Base-by-base conservation (phyloP, 1,284 basidiomycete species). In the Malassezia cuniculi region DNA sequence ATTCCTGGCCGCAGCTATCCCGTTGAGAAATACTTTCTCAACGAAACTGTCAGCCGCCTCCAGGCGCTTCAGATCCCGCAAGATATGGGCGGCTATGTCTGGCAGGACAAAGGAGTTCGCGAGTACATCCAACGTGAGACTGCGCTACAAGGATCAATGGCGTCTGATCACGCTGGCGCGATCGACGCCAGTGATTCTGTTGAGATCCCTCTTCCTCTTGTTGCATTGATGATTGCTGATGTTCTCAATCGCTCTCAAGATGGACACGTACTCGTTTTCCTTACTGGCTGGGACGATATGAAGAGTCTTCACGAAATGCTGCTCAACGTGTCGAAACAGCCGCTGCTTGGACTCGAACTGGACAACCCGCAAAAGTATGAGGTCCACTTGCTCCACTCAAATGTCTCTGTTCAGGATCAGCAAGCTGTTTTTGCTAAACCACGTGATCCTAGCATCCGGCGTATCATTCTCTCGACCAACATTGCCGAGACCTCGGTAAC, bases 211-310 rank as follows among this genome's bases (percentile, higher is more conserved):
- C 78, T 78, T 48, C 78, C 82, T 15, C 72, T 94, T 18, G 76
- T 93, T 33, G 83, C 82, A 16, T 76, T 86, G 25, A 80, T 81
- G 27, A 76, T 94, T 52, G 76, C 82, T 0, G 78, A 85, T 61
- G 81, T 87, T 25, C 67, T 93, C 21, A 71, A 75, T 36, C 75
- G 73, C 33, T 81, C 85, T 0, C 72, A 79, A 21, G 81, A 84
- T 22, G 87, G 87, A 1, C 86, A 94, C 60, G 81, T 90, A 26
- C 75, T 93, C 29, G 85, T 90, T 19, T 94, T 94, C 72, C 68
- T 89, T 18, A 82, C 85, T 9, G 85, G 85, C 9, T 85, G 82
- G 82, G 86, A 93, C 32, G 89, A 94, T 62, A 94, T 95, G 47
- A 76, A 76, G 50, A 72, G 75, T n/a, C 78, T 86, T 19, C 78